phyloP scores from a whole-genome alignment of 2,329 filamentous ascomycete species.

The Colletotrichum chlorophyti region DNA sequence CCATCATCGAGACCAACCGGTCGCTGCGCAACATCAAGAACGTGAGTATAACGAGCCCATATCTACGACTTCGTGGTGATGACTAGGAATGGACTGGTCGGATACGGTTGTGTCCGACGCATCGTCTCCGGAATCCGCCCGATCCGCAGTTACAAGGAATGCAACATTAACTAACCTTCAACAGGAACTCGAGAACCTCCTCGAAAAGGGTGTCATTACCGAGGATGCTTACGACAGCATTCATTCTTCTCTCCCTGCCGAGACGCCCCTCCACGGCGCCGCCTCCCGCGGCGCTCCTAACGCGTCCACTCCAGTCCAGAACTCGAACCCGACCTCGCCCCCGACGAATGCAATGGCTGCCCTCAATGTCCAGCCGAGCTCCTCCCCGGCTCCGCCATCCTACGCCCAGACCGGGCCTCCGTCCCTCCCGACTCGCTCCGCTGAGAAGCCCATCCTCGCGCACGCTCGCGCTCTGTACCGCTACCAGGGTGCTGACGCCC shows the following conservation, averaged over 20 bases:
- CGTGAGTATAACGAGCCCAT: conserved; percentile 54
- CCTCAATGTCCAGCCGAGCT: conserved; percentile 42
- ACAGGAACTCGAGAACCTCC: conserved; percentile 89
- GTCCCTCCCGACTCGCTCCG: conserved; percentile 47
- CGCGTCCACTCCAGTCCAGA: conserved; percentile 39
- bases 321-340: conserved; percentile 34
- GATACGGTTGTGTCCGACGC: neutral
- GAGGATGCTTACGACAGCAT: conserved; percentile 79
- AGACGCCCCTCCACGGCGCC: conserved; percentile 64
- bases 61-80: neutral
- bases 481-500: conserved; percentile 79
- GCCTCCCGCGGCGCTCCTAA: conserved; percentile 46
- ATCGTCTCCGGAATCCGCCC: conserved; percentile 4
- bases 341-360: conserved; percentile 50
- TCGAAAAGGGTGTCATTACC: conserved; percentile 81
- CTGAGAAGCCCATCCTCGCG: conserved; percentile 66
- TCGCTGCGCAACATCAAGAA: conserved; percentile 88
- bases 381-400: conserved; percentile 54
- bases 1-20: conserved; percentile 76
- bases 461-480: conserved; percentile 83
- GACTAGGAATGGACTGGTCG: neutral
- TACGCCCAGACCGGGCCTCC: conserved; percentile 56
- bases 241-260: conserved; percentile 74
- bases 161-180: conserved; percentile 4
- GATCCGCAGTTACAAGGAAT: conserved; percentile 2